Conservation (phyloP, 345 rosid species). For the Eucalyptus pauciflora region DNA sequence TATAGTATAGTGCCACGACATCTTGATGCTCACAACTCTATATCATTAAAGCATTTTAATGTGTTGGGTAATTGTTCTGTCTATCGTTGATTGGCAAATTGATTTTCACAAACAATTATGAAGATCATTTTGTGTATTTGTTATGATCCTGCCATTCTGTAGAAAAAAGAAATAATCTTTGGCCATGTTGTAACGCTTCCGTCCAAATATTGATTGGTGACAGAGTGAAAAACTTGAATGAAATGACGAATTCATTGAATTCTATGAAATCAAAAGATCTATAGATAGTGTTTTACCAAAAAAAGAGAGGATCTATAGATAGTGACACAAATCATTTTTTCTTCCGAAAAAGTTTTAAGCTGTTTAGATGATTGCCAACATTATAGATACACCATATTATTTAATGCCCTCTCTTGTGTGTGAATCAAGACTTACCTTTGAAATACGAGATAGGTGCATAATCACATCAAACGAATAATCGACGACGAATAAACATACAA, state of each 20-base stretch:
- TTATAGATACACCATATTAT: background rate
- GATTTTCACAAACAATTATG: no score
- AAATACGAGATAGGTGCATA: background rate
- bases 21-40: no score
- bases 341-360: background rate
- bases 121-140: background rate
- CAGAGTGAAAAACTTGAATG: no score
- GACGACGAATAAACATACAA: rapidly evolving
- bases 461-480: background rate
- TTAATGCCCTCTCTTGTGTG: background rate
- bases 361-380: background rate
- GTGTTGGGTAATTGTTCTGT: no score
- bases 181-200: no score
- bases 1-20: background rate
- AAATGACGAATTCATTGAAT: background rate
- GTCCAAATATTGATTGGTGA: no score
- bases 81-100: background rate
- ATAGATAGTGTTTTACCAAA: background rate
- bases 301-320: background rate
- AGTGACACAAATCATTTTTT: background rate
- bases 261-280: background rate
- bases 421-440: background rate
- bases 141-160: background rate
- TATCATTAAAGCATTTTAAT: background rate
- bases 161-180: background rate